Conservation (phyloP, 2,329 filamentous ascomycete genomes). For the Pseudogymnoascus sp. region DNA sequence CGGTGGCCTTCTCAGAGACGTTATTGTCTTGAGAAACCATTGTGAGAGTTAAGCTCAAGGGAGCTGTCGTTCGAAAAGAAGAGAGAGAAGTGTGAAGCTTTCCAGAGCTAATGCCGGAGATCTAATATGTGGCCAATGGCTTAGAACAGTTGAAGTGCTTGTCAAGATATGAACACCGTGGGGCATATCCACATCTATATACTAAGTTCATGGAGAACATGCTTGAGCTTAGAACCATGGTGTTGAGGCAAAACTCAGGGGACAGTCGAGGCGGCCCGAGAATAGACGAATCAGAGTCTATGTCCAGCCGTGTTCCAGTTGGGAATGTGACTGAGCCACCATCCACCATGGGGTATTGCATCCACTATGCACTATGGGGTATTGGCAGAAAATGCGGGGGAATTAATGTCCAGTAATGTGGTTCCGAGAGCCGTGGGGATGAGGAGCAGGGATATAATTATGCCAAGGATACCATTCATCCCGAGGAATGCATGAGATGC, state of each 20-base stretch:
- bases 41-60: not conserved
- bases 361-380: not conserved
- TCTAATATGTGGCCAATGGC: not conserved
- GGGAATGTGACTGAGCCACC: not conserved
- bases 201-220: not conserved
- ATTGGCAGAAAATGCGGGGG: constrained; percentile 1
- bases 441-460: too few relatives aligned
- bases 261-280: not conserved
- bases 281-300: not conserved
- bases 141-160: not conserved
- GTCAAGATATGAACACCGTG: not conserved
- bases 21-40: not conserved
- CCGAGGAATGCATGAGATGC: not conserved
- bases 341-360: not conserved
- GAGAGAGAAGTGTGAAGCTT: not conserved
- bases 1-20: constrained; percentile 4
- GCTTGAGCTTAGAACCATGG: not conserved
- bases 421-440: too few relatives aligned
- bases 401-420: not conserved
- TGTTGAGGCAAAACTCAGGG: constrained; percentile 2
- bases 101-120: not conserved
- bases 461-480: too few relatives aligned
- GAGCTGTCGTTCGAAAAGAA: not conserved
- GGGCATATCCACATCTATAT: not conserved
- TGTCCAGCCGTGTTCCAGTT: not conserved